These are phyloP conservation scores for Hymenoscyphus scutula DNA, from an alignment of 2,329 filamentous ascomycete species.

Conservation along the genomic window DNA sequence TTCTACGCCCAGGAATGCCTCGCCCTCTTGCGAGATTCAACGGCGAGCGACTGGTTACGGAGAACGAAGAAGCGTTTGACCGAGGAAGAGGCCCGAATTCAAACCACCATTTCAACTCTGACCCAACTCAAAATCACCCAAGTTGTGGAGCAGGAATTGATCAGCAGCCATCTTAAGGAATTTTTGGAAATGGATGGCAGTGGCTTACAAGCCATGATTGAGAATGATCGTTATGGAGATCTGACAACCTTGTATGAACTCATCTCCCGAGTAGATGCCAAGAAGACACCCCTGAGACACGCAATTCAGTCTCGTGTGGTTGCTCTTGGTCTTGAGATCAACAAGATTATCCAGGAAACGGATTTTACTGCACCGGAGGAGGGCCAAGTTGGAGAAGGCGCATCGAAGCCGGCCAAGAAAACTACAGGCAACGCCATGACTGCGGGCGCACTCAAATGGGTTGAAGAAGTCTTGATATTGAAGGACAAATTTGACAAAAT, in stretches of 20 bases:
- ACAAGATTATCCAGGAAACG: conserved; percentile 60
- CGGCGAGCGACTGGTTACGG: conserved; percentile 79
- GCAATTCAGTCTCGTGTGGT: conserved; percentile 73
- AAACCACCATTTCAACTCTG: conserved; percentile 72
- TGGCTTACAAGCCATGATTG: conserved; percentile 84
- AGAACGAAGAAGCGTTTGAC: conserved; percentile 70
- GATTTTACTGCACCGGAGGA: conserved; percentile 50
- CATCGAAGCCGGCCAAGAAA: conserved; percentile 47
- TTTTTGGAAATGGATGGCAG: conserved; percentile 82
- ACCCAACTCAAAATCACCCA: conserved; percentile 71
- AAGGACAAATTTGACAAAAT: conserved; percentile 89
- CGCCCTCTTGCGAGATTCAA: conserved; percentile 69
- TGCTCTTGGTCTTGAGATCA: conserved; percentile 79
- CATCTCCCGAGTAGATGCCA: conserved; percentile 71
- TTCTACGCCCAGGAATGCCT: conserved; percentile 80
- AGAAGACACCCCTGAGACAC: conserved; percentile 66
- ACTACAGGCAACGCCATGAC: conserved; percentile 74
- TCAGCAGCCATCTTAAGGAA: conserved; percentile 72
- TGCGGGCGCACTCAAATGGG: conserved; percentile 87
- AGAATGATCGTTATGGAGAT: conserved; percentile 79
- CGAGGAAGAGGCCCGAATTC: conserved; percentile 81
- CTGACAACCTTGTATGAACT: conserved; percentile 79
- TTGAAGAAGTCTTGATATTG: conserved; percentile 80
- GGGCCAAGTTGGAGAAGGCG: conserved; percentile 48
- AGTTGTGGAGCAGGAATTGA: conserved; percentile 79